These are phyloP conservation scores for Saturnispora quitensis DNA, from an alignment of 805 yeast genomes.

Conservation along the genomic window DNA sequence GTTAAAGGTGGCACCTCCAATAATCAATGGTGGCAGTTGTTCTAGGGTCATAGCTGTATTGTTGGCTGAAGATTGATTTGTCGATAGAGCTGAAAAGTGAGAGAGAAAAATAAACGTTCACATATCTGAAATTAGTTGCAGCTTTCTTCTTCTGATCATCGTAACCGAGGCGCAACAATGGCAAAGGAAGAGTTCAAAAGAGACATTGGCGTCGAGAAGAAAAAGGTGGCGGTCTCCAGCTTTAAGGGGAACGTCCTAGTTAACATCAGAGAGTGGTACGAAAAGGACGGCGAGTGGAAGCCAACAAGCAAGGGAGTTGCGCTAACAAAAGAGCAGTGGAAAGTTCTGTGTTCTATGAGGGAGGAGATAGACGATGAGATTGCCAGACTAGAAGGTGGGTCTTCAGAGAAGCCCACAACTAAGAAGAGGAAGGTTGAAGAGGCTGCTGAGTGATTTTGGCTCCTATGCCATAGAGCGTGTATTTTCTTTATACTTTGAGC, in stretches of 20 bases:
- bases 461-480: not conserved
- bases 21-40: slow-evolving; percentile 47
- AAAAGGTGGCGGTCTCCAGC: slow-evolving; percentile 61
- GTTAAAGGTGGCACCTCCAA: slow-evolving; percentile 89
- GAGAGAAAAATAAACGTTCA: not conserved
- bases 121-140: not conserved
- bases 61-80: not conserved
- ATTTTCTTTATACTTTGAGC: not conserved
- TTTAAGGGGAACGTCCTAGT: slow-evolving; percentile 60
- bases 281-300: slow-evolving; percentile 42
- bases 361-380: slow-evolving; percentile 15
- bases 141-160: not conserved
- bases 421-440: slow-evolving; percentile 16
- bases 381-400: slow-evolving; percentile 12
- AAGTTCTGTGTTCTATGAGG: slow-evolving; percentile 3
- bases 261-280: slow-evolving; percentile 81
- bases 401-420: slow-evolving; percentile 6
- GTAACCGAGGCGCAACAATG: not conserved
- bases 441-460: not conserved
- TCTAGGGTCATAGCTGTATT: slow-evolving; percentile 10
- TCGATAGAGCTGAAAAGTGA: not conserved
- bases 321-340: slow-evolving; percentile 49
- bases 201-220: slow-evolving; percentile 38
- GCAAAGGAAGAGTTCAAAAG: not conserved
- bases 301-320: slow-evolving; percentile 81